Base-by-base conservation (phyloP, 1,284 basidiomycete genomes). In the Puccinia hordei region DNA sequence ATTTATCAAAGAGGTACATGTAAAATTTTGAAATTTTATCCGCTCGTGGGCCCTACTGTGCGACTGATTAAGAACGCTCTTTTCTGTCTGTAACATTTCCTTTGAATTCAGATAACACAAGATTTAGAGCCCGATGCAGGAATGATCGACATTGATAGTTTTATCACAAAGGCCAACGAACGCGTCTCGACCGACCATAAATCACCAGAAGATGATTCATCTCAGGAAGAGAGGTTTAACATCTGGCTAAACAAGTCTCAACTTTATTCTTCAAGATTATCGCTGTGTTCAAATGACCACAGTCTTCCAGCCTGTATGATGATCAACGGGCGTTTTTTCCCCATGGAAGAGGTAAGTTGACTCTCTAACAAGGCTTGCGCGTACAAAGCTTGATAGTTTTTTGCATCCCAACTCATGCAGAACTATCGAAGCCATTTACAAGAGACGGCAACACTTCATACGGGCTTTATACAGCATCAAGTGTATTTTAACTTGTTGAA, bases 301-400 rank as follows among this genome's bases (percentile, higher is more conserved):
- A 71, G 38, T n/a, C 24, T 72, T 38, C 46, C 41, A n/a, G 85
- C 85, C 0, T 84, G 89, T 87, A 33, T 86, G 75, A 96, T 98
- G 85, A 88, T 98, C 83, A 98, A 98, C 83, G 96, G 96, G 19
- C 93, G 92, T 83, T 89, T 92, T 84, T 88, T 91, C 44, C 86
- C 89, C 8, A 86, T 93, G 81, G 89, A 90, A 82, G 91, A 92
- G 81, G 93, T 94, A 82, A 84, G 91, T n/a, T n/a, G n/a, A n/a
- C n/a, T 71, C 15, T 6, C 8, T 19, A 33, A 24, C n/a, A n/a
- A n/a, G 10, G 10, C 19, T 33, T 35, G 8, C 13, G 35, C n/a
- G n/a, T n/a, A n/a, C 12, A 30, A 17, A 10, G 22, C 30, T 77
- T 24, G n/a, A 66, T 15, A 35, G 30, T 35, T 22, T 51, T n/a